Evolutionary conservation across 495 filamentous ascomycete genomes (phyloP), one percentile per base, ranked within the genome.

Genomic region (Astrocystis sublimbata): DNA sequence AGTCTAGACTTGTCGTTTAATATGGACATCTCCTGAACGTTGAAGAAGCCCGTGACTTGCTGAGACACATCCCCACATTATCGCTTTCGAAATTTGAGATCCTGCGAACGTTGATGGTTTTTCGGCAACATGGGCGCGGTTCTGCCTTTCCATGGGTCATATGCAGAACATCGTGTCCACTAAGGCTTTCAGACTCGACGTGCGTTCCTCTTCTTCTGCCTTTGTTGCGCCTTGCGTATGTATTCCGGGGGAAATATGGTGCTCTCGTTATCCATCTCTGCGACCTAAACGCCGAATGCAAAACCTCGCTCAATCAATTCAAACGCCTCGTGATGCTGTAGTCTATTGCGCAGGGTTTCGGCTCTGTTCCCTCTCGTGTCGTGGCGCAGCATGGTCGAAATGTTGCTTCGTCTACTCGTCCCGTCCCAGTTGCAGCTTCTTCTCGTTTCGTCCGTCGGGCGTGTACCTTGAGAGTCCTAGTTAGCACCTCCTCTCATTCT

Each of bases 401-500:
- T 21, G 10, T 2, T n/a, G 17, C 10, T 8, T 42, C 4, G 9
- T 23, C 49, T 61, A 61, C 15, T 61, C 58, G 41, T 62, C 60
- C 51, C 56, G 55, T 4, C 60, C 60, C 10, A 73, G 42, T 47
- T 71, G 64, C 61, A 81, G 76, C 74, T 82, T 82, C 75, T 82
- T 81, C 51, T 73, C 72, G 74, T 81, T 82, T 61, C 79, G 79
- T 55, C 79, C 79, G 52, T 81, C 79, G 30, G 79, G 79, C 15
- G 79, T 82, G 49, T 82, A 82, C 65, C 78, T 81, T 42, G 30
- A 35, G 28, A 35, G 28, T 30, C 40, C 2, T 9, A 2, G 68
- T 72, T 67, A 72, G 64, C 49, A 61, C 2, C 10, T 31, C n/a
- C n/a, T n/a, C n/a, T n/a, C 30, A n/a, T 28, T 17, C 30, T 53